These are phyloP conservation scores for Neonothopanus nambi DNA, from an alignment of 1,284 basidiomycete genomes.

Conservation along the genomic window DNA sequence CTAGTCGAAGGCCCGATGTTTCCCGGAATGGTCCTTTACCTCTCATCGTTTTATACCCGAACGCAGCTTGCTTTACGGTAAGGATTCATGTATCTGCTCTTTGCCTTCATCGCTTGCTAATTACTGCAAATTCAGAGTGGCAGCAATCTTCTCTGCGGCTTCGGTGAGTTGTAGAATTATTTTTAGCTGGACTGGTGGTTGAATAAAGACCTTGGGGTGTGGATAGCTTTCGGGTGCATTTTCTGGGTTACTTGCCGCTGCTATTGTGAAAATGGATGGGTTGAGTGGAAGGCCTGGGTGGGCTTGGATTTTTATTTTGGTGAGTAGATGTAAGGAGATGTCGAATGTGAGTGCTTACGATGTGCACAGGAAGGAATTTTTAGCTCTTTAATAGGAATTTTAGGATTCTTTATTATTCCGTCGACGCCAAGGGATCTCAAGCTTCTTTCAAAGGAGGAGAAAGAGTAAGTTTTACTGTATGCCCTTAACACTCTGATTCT, in stretches of 20 bases:
- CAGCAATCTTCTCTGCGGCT: conserved; percentile 51
- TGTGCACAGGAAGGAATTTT: conserved; percentile 49
- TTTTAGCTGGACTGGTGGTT: too few species aligned
- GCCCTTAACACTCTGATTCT: background rate
- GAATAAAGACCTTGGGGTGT: too few species aligned
- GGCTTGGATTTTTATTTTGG: conserved; percentile 71
- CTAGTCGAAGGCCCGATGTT: conserved; percentile 55
- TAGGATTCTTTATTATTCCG: conserved; percentile 52
- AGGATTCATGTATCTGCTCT: conserved; percentile 14
- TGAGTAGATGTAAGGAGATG: conserved; percentile 15
- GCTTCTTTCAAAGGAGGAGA: conserved; percentile 43
- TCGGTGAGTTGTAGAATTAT: too few species aligned
- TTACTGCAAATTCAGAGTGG: conserved; percentile 24
- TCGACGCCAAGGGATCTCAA: conserved; percentile 42
- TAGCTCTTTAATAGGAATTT: conserved; percentile 46
- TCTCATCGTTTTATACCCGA: conserved; percentile 55
- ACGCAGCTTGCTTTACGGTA: conserved; percentile 51
- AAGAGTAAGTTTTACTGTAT: conserved; percentile 30
- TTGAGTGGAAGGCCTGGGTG: conserved; percentile 49
- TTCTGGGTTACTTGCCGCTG: conserved; percentile 59
- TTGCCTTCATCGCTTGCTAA: conserved; percentile 4
- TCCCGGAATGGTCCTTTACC: conserved; percentile 57
- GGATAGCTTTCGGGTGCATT: conserved; percentile 50
- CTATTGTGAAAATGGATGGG: conserved; percentile 50
- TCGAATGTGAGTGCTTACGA: background rate